These are phyloP conservation scores for Saccharomycopsis guyanensis DNA, from an alignment of 805 yeast genomes.

Conservation along the genomic window DNA sequence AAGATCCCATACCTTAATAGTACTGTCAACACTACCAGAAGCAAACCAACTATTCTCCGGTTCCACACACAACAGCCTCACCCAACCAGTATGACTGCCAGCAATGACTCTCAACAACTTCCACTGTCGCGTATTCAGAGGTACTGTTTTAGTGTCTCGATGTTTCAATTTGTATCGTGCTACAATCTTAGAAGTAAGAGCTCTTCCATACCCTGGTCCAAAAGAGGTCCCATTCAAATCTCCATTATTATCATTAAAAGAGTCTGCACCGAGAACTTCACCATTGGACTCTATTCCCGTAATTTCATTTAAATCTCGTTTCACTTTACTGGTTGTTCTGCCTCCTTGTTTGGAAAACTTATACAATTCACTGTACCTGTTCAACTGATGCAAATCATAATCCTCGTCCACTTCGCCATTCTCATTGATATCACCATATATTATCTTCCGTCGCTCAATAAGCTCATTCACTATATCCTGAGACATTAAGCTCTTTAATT, in stretches of 20 bases:
- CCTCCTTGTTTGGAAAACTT: conserved; percentile 2
- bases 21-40: conserved; percentile 83
- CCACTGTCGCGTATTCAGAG: conserved; percentile 76
- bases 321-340: background rate
- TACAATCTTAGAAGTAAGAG: background rate
- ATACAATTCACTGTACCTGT: conserved; percentile 6
- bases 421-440: background rate
- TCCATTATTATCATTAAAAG: no score
- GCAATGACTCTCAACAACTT: conserved; percentile 62
- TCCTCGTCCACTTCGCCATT: background rate
- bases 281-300: background rate
- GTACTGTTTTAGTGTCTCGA: conserved; percentile 15
- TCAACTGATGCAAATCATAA: conserved; percentile 1
- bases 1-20: conserved; percentile 87
- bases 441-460: conserved; percentile 6
- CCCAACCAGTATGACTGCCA: conserved; percentile 87
- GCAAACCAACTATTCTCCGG: conserved; percentile 89
- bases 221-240: no score
- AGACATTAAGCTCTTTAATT: no score
- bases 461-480: conserved; percentile 2
- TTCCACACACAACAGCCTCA: conserved; percentile 71
- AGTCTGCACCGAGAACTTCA: background rate
- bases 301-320: conserved; percentile 2
- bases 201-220: background rate
- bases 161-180: conserved; percentile 7